These are phyloP conservation scores for Aspergillus unguis DNA, from an alignment of 2,329 filamentous ascomycete genomes.

Conservation along the genomic window DNA sequence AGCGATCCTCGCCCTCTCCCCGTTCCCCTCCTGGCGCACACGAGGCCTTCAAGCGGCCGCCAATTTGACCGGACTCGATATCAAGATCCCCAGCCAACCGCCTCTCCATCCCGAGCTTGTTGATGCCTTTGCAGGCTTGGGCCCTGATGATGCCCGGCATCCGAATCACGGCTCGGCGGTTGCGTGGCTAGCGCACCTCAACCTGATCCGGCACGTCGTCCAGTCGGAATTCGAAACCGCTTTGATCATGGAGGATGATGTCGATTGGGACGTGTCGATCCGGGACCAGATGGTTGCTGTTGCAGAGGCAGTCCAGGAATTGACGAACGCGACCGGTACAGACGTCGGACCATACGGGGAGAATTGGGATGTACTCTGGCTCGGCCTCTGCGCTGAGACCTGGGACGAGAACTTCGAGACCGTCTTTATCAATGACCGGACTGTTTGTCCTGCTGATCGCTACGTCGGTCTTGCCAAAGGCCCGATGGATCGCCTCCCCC, in stretches of 20 bases:
- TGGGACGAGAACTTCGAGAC: constrained; percentile 17
- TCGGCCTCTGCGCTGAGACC: constrained; percentile 35
- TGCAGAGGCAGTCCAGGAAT: constrained; percentile 30
- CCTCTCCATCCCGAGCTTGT: constrained; percentile 26
- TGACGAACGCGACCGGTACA: constrained; percentile 15
- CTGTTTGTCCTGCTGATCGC: constrained; percentile 20
- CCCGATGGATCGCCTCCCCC: constrained; percentile 11
- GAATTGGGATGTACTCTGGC: constrained; percentile 39
- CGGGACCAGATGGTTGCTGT: constrained; percentile 30
- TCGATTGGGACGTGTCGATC: constrained; percentile 38
- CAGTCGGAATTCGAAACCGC: constrained; percentile 21
- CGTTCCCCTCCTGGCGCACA: constrained; percentile 35
- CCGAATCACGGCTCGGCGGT: constrained; percentile 26
- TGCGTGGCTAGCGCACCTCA: constrained; percentile 44
- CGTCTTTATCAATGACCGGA: constrained; percentile 22
- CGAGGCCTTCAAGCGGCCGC: constrained; percentile 36
- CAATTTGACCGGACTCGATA: constrained; percentile 29
- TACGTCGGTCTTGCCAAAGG: constrained; percentile 16
- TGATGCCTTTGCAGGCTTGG: constrained; percentile 28
- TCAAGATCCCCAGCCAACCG: constrained; percentile 35
- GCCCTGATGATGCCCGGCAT: constrained; percentile 6
- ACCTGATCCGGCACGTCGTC: constrained; percentile 23
- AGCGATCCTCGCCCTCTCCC: constrained; percentile 33
- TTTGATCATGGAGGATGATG: constrained; percentile 45
- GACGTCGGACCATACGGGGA: constrained; percentile 26